Evolutionary conservation across 345 rosid genomes (phyloP).

Genomic region (Eucalyptus marginata): DNA sequence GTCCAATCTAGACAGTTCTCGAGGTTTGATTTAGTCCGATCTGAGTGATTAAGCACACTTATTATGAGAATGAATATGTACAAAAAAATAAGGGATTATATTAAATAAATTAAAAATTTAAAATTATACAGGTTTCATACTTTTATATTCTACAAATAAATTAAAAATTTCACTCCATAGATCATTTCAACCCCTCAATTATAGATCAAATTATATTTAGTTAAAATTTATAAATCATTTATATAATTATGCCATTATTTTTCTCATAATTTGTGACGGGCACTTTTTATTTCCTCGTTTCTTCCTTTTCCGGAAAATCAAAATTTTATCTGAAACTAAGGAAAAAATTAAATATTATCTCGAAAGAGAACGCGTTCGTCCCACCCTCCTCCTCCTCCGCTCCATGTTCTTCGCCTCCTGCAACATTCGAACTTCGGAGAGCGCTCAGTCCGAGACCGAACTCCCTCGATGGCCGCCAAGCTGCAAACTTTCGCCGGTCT

Average conservation of each 20-base stretch:
- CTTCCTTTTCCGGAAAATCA: background rate
- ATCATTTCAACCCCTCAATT: too few species aligned
- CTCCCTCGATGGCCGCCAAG: constrained; percentile 9
- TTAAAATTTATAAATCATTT: accelerated
- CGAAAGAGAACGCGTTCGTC: background rate
- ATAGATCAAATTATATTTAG: accelerated
- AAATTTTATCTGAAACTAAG: background rate
- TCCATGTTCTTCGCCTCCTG: background rate
- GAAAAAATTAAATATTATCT: background rate
- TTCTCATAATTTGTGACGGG: background rate
- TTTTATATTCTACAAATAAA: too few species aligned
- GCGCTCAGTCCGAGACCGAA: background rate
- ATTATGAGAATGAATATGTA: accelerated
- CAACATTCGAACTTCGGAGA: background rate
- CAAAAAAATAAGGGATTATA: accelerated
- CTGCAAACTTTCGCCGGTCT: constrained; percentile 29
- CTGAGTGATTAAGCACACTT: accelerated
- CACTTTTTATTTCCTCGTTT: background rate
- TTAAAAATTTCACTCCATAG: too few species aligned
- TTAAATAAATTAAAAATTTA: background rate
- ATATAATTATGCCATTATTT: background rate
- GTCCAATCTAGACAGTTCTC: accelerated
- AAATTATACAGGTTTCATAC: too few species aligned
- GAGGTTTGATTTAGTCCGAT: accelerated
- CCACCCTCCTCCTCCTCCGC: background rate